Evolutionary conservation across 257 asterid species (phyloP).

Genomic region (Galeopsis tetrahit): DNA sequence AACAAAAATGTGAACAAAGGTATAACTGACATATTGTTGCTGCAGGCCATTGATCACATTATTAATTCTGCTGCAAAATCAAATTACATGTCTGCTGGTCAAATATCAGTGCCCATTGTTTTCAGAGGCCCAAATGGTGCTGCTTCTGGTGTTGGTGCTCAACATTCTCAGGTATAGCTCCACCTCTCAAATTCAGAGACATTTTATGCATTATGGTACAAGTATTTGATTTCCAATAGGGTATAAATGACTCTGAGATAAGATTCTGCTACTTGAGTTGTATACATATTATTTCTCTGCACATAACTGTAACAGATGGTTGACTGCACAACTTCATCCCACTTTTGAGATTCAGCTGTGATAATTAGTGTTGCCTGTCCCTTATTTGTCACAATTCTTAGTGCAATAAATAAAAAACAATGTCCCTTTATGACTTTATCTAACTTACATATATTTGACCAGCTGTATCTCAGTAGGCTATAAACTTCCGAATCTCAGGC

Average conservation of each 20-base stretch:
- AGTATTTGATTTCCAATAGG: no score
- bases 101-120: conserved; percentile 75
- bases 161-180: conserved; percentile 74
- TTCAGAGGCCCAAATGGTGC: conserved; percentile 95
- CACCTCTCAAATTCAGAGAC: neutral
- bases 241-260: no score
- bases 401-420: neutral
- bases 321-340: no score
- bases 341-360: neutral
- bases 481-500: neutral
- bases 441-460: neutral
- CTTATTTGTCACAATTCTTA: neutral
- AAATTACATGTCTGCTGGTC: conserved; percentile 84
- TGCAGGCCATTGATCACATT: conserved; percentile 82
- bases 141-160: conserved; percentile 93
- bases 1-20: conserved; percentile 12
- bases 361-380: neutral
- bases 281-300: neutral
- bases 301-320: no score
- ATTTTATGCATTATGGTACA: neutral
- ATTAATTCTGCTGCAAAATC: conserved; percentile 88
- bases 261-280: neutral
- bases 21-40: conserved; percentile 16
- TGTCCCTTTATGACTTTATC: neutral
- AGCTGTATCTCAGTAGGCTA: neutral